A percentile compares a stretch with the other conserved stretches of the same genome.
Evolutionary conservation across 352 stramenopile species (phyloP).

Genomic region (Saprolegnia diclina): DNA sequence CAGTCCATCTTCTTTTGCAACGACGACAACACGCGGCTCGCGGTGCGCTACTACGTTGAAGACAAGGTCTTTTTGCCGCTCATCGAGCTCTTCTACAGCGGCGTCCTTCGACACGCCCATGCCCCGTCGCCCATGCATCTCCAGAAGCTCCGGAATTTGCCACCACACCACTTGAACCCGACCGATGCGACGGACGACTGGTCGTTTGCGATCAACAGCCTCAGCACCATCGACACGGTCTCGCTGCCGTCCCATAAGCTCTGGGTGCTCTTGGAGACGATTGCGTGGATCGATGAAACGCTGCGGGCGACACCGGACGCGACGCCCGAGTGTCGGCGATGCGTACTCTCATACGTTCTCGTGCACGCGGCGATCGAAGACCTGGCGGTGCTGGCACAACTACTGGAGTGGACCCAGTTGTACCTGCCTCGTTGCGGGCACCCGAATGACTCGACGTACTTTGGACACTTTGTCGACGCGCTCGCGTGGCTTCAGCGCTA

Average conservation of each 20-base stretch:
- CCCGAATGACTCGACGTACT: conserved; percentile 35
- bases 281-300: conserved; percentile 41
- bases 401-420: conserved; percentile 58
- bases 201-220: conserved; percentile 42
- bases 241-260: conserved; percentile 81
- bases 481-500: conserved; percentile 74
- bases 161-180: conserved; percentile 54
- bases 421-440: conserved; percentile 70
- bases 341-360: conserved; percentile 57
- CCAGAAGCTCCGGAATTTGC: conserved; percentile 53
- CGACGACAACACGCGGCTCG: conserved; percentile 54
- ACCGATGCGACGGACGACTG: conserved; percentile 48
- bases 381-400: conserved; percentile 38
- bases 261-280: conserved; percentile 57
- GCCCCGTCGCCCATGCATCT: conserved; percentile 33
- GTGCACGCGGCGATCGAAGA: conserved; percentile 59
- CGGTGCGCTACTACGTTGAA: conserved; percentile 64
- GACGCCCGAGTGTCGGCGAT: conserved; percentile 51
- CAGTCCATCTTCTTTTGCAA: conserved; percentile 56
- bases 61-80: conserved; percentile 71
- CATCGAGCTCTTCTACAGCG: conserved; percentile 49
- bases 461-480: conserved; percentile 64
- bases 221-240: conserved; percentile 66
- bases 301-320: conserved; percentile 53
- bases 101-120: neutral